Evolutionary conservation across 2,329 filamentous ascomycete genomes (phyloP), one percentile per base, ranked within the genome.

Genomic region (Lecanicillium sp.): DNA sequence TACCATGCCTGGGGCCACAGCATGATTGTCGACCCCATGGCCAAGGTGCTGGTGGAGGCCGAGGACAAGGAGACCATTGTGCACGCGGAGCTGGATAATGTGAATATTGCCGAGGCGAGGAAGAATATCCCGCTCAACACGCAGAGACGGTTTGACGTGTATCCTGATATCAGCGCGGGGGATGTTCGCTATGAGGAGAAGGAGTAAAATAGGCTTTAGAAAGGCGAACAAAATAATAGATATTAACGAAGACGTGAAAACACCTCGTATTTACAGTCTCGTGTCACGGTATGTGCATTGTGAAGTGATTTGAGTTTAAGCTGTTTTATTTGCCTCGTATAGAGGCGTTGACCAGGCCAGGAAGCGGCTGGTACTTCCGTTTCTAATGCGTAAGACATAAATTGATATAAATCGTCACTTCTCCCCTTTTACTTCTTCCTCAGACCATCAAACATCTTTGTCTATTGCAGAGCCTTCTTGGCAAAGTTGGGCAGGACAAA

Each of bases 1-100:
- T 98, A 98, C 59, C 80, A 89, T 55, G 90, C 92, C 1, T 98
- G 81, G 74, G 92, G 92, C 0, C 92, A 98, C 60, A 94, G 83
- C 51, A 69, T 96, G 69, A 71, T 97, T 39, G 81, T 84, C 6
- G 87, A 95, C 58, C 90, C 92, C 2, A 85, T 90, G 68, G 92
- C 88, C 11, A 69, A 80, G 49, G 77, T 97, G n/a, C 50, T 96
- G 50, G 72, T 69, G 13, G 81, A 95, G 69, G 77, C 88, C 2
- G 87, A 79, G 11, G 88, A 94, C 62, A 66, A 66, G 33, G 88
- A 95, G 66, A 75, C 76, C 4, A 84, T 85, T 44, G 73, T 95
- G 10, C 77, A 81, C 56, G 83, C 79, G 32, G 81, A 89, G 42
- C 60, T 96, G 54, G 70, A 77, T 27, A 74, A 71, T 4, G 77